Conservation (phyloP, 1,284 basidiomycete species). For the Naganishia liquefaciens region DNA sequence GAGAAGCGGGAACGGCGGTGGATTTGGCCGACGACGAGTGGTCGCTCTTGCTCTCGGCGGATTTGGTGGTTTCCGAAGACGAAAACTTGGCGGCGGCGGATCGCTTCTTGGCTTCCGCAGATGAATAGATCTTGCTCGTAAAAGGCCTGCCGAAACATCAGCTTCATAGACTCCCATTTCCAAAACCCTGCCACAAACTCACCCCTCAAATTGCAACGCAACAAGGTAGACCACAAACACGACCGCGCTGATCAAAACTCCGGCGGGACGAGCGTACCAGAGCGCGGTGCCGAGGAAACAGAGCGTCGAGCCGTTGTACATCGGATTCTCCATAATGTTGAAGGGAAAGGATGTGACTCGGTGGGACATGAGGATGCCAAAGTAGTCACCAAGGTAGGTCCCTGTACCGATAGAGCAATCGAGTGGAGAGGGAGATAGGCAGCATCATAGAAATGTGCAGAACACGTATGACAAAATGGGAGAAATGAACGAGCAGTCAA, state of each 20-base stretch:
- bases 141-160: conserved; percentile 45
- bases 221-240: conserved; percentile 80
- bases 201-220: conserved; percentile 86
- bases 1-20: conserved; percentile 10
- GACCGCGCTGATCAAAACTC: conserved; percentile 70
- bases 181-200: conserved; percentile 41
- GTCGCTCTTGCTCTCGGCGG: conserved; percentile 15
- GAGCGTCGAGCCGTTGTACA: conserved; percentile 92
- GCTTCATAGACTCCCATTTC: background rate
- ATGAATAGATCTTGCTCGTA: conserved; percentile 54
- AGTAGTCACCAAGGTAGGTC: conserved; percentile 95
- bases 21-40: conserved; percentile 29
- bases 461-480: too few species aligned
- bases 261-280: conserved; percentile 81
- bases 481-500: background rate
- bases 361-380: conserved; percentile 95
- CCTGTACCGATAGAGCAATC: conserved; percentile 37
- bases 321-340: conserved; percentile 88
- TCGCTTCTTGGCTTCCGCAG: conserved; percentile 35
- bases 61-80: conserved; percentile 24
- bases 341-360: conserved; percentile 82
- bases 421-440: background rate
- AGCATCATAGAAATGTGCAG: too few species aligned
- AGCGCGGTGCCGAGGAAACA: conserved; percentile 80
- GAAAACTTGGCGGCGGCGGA: conserved; percentile 35